These are phyloP conservation scores for Pontederia crassipes DNA, from an alignment of 176 grass and related monocot species.

Conservation along the genomic window DNA sequence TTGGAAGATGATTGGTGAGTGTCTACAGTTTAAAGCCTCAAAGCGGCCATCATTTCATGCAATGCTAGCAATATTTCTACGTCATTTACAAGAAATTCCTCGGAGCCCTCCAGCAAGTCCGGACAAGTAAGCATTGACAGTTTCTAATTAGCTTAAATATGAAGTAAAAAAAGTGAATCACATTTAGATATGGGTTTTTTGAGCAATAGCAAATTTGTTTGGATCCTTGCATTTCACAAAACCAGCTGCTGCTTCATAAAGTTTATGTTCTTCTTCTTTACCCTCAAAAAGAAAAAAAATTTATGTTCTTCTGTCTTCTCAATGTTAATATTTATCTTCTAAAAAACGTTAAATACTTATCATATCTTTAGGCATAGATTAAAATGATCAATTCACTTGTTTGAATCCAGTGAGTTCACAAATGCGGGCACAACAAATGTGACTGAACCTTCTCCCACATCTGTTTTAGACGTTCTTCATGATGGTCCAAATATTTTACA, in stretches of 20 bases:
- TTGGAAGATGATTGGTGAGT: slow-evolving; percentile 99
- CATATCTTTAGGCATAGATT: too few relatives aligned
- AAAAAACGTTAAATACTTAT: too few relatives aligned
- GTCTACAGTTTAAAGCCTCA: slow-evolving; percentile 67
- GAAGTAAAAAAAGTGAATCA: too few relatives aligned
- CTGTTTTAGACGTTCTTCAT: slow-evolving; percentile 55
- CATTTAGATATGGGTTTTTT: too few relatives aligned
- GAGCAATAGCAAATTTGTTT: too few relatives aligned
- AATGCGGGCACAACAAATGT: slow-evolving; percentile 50
- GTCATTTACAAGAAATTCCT: slow-evolving; percentile 89
- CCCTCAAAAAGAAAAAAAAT: too few relatives aligned
- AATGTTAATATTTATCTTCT: too few relatives aligned
- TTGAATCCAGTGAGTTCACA: slow-evolving; percentile 46
- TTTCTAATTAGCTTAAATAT: not conserved
- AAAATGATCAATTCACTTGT: slow-evolving; percentile 10
- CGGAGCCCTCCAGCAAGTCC: slow-evolving; percentile 81
- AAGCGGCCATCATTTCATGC: slow-evolving; percentile 89
- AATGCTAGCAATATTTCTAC: slow-evolving; percentile 94
- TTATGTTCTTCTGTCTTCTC: too few relatives aligned
- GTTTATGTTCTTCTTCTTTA: too few relatives aligned
- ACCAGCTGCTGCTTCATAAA: too few relatives aligned
- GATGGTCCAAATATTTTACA: slow-evolving; percentile 85
- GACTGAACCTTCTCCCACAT: slow-evolving; percentile 42
- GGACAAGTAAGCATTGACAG: slow-evolving; percentile 48
- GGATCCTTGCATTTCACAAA: too few relatives aligned